Percentiles rank a stretch among this genome's conserved stretches.
Conservation (phyloP, 108 stramenopile genomes). For the Nitzschia sp. region DNA sequence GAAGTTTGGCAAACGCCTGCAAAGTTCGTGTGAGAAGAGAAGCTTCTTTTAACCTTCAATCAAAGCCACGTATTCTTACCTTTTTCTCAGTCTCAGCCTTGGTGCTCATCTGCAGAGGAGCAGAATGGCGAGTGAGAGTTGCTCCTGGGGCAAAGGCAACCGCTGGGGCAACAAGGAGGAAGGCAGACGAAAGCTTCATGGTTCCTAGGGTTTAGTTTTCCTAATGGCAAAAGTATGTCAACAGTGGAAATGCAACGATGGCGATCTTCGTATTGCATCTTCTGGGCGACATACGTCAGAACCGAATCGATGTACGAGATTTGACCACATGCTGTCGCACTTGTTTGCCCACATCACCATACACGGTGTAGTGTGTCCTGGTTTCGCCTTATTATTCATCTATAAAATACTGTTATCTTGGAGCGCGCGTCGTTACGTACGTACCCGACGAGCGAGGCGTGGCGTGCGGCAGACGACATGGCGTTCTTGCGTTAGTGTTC, state of each 20-base stretch:
- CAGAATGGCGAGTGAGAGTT: slow-evolving; percentile 42
- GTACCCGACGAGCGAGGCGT: too few species aligned
- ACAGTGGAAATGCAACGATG: too few species aligned
- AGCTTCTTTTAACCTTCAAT: background rate
- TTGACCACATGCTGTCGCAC: background rate
- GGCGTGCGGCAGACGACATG: too few species aligned
- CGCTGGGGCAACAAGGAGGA: slow-evolving; percentile 51
- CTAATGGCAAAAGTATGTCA: slow-evolving; percentile 3
- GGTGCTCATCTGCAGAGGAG: slow-evolving; percentile 65
- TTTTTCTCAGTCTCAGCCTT: slow-evolving; percentile 56
- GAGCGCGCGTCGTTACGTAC: too few species aligned
- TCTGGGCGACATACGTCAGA: background rate
- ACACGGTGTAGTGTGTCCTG: too few species aligned
- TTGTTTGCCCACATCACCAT: background rate
- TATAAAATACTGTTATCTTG: too few species aligned
- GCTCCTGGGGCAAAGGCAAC: slow-evolving; percentile 63
- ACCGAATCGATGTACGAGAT: background rate
- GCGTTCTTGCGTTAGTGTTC: too few species aligned
- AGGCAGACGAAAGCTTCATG: slow-evolving; percentile 73
- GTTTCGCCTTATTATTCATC: too few species aligned
- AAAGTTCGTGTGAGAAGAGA: background rate
- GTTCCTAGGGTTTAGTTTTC: slow-evolving; percentile 9
- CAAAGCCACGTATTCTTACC: slow-evolving; percentile 19
- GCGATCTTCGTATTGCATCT: background rate
- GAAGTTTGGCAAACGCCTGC: slow-evolving; percentile 86